Conservation (phyloP, 345 rosid genomes). For the Populus tremula region DNA sequence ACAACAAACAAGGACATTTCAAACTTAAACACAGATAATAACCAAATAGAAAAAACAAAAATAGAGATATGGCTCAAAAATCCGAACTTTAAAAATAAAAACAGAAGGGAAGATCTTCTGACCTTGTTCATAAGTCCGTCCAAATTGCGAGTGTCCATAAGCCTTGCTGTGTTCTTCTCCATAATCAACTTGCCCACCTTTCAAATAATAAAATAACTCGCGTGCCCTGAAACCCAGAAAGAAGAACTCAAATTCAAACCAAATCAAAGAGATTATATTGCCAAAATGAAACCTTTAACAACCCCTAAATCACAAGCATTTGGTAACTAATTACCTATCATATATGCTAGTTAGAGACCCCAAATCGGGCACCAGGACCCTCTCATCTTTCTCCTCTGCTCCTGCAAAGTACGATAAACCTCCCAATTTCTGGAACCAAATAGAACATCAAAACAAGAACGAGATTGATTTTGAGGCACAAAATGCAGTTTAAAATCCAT, state of each 20-base stretch:
- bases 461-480: background rate
- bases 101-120: background rate
- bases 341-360: constrained; percentile 90
- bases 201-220: constrained; percentile 86
- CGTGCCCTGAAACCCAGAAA: constrained; percentile 67
- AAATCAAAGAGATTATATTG: background rate
- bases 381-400: constrained; percentile 95
- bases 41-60: background rate
- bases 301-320: background rate
- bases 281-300: background rate
- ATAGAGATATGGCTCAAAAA: background rate
- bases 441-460: constrained; percentile 17
- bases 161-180: constrained; percentile 93
- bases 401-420: constrained; percentile 95
- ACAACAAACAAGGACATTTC: constrained; percentile 10
- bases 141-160: constrained; percentile 88
- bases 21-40: background rate
- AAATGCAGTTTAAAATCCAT: background rate
- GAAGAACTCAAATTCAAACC: background rate
- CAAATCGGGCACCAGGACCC: constrained; percentile 95
- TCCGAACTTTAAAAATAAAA: background rate
- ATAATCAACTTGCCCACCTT: constrained; percentile 90
- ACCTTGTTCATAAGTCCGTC: constrained; percentile 81
- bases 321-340: constrained; percentile 55
- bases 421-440: constrained; percentile 63